These are phyloP conservation scores for Eudorina sp. DNA, from an alignment of 139 green algal species.

Conservation along the genomic window DNA sequence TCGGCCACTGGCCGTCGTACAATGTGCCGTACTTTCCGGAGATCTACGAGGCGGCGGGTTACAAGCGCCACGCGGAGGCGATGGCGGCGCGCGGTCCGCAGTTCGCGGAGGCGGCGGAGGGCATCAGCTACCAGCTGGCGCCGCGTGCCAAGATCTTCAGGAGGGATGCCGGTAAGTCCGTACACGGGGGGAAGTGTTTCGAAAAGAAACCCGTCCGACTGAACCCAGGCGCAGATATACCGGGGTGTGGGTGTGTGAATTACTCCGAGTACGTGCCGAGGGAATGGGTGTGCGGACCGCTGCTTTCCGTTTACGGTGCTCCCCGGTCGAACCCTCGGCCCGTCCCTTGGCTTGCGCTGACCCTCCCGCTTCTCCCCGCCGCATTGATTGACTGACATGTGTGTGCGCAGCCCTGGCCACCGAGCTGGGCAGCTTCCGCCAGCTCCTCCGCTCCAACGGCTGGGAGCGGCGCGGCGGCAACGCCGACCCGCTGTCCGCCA, in stretches of 20 bases:
- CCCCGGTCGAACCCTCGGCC: neutral
- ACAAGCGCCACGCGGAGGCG: slow-evolving; percentile 55
- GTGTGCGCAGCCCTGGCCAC: slow-evolving; percentile 24
- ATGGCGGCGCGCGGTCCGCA: slow-evolving; percentile 54
- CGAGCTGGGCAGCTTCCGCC: slow-evolving; percentile 17
- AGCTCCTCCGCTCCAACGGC: slow-evolving; percentile 78
- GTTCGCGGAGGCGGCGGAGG: slow-evolving; percentile 51
- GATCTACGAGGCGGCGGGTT: slow-evolving; percentile 74
- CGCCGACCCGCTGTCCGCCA: slow-evolving; percentile 39
- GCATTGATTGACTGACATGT: too few species aligned
- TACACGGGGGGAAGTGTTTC: too few species aligned
- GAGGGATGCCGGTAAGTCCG: slow-evolving; percentile 68
- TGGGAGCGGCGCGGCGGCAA: slow-evolving; percentile 56
- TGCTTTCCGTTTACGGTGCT: too few species aligned
- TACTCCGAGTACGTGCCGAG: too few species aligned
- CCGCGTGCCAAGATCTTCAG: slow-evolving; percentile 80
- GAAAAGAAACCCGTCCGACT: too few species aligned
- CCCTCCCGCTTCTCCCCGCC: neutral
- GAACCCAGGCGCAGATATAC: too few species aligned
- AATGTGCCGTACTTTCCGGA: slow-evolving; percentile 82
- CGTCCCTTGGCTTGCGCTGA: neutral
- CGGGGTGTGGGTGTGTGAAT: too few species aligned
- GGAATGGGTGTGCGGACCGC: too few species aligned
- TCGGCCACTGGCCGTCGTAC: slow-evolving; percentile 82
- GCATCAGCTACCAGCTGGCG: slow-evolving; percentile 61